A percentile compares a stretch with the other conserved stretches of the same genome.
These are phyloP conservation scores for Euphorbia schlechtendalii DNA, from an alignment of 441 rosid species.

Conservation along the genomic window DNA sequence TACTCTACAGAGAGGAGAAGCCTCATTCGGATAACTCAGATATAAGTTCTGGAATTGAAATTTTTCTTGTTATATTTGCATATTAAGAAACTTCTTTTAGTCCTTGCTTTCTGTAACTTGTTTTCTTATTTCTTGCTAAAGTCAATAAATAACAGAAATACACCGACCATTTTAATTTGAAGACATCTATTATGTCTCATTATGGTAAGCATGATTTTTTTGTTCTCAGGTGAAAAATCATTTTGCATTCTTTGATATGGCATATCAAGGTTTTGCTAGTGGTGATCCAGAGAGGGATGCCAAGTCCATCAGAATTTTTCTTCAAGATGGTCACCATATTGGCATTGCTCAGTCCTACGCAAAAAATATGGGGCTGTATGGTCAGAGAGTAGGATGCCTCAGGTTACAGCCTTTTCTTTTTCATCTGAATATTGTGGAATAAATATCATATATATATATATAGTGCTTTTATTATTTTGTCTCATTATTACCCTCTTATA, in stretches of 20 bases:
- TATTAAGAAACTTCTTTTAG: background rate
- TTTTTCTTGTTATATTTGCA: background rate
- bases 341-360: slow-evolving; percentile 97
- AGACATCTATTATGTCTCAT: slow-evolving; percentile 5
- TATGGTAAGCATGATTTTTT: background rate
- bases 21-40: background rate
- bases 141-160: background rate
- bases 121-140: background rate
- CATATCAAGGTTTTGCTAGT: slow-evolving; percentile 98
- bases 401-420: slow-evolving; percentile 42
- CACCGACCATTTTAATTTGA: background rate
- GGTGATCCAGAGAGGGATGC: slow-evolving; percentile 96
- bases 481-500: background rate
- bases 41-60: background rate
- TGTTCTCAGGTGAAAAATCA: slow-evolving; percentile 65
- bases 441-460: background rate
- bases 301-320: slow-evolving; percentile 86
- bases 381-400: slow-evolving; percentile 96
- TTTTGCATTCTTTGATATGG: slow-evolving; percentile 95
- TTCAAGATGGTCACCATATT: slow-evolving; percentile 78
- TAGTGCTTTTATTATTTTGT: background rate
- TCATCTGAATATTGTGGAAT: slow-evolving; percentile 1
- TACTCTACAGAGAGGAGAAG: no score
- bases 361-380: slow-evolving; percentile 96
- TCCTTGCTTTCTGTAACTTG: background rate